Evolutionary conservation across 2,329 filamentous ascomycete species (phyloP).

Genomic region (Cladosporium sphaerospermum): DNA sequence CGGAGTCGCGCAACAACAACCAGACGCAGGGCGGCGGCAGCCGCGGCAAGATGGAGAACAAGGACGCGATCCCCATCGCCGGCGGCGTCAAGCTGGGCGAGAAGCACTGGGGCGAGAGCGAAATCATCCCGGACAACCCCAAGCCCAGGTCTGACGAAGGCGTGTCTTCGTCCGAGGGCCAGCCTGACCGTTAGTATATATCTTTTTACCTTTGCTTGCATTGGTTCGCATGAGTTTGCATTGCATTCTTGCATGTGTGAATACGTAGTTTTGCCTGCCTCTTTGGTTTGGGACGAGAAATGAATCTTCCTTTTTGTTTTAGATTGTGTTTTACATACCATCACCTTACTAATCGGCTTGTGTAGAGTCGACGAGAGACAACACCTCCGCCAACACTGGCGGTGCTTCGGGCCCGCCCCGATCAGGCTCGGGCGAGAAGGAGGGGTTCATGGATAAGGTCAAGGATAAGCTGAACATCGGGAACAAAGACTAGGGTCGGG

Average conservation of each 20-base stretch:
- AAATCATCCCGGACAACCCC: constrained; percentile 27
- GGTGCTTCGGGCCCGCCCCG: not conserved
- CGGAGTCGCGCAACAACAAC: constrained; percentile 11
- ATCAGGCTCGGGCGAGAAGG: constrained; percentile 16
- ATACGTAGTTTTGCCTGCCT: not conserved
- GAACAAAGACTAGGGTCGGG: not conserved
- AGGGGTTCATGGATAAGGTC: constrained; percentile 23
- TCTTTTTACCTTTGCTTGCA: not conserved
- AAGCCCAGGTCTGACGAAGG: constrained; percentile 10
- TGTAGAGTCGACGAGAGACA: constrained; percentile 13
- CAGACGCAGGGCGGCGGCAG: not conserved
- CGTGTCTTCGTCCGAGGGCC: constrained; percentile 21
- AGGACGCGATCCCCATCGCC: constrained; percentile 27
- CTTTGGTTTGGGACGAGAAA: not conserved
- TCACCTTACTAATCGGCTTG: not conserved
- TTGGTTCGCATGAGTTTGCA: not conserved
- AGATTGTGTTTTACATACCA: not conserved
- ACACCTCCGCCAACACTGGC: constrained; percentile 23
- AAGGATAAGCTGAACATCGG: constrained; percentile 24
- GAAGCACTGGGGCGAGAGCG: constrained; percentile 32
- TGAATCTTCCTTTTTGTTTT: not conserved
- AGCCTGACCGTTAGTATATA: constrained; percentile 23
- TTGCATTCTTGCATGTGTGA: not conserved
- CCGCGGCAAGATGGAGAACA: constrained; percentile 20
- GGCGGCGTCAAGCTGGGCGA: constrained; percentile 27